These are phyloP conservation scores for Ceratocystis lukuohia DNA, from an alignment of 2,329 filamentous ascomycete species.

Conservation along the genomic window DNA sequence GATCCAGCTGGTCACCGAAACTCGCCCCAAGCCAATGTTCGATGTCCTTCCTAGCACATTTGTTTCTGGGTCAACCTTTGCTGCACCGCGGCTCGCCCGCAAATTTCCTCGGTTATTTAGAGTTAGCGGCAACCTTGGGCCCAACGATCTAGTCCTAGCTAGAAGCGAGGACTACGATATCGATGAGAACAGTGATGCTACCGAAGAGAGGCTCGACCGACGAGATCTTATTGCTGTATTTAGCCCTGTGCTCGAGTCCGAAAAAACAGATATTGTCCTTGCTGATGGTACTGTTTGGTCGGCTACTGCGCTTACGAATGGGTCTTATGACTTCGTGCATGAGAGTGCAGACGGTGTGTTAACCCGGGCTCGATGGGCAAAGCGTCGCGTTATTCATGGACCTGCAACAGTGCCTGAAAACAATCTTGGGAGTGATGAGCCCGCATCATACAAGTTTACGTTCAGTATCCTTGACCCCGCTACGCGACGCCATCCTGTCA, in stretches of 20 bases:
- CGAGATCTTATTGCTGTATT: conserved; percentile 53
- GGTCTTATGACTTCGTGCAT: conserved; percentile 53
- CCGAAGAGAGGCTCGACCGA: conserved; percentile 33
- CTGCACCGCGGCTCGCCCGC: conserved; percentile 44
- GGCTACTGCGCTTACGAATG: conserved; percentile 38
- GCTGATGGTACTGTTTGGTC: conserved; percentile 48
- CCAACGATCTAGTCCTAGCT: conserved; percentile 58
- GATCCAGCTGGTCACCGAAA: conserved; percentile 51
- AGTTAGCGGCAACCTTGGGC: conserved; percentile 48
- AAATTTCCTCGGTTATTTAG: conserved; percentile 51
- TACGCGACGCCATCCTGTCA: conserved; percentile 57
- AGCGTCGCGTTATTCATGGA: conserved; percentile 21
- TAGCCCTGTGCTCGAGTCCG: conserved; percentile 38
- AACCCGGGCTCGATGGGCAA: conserved; percentile 16
- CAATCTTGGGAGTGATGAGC: conserved; percentile 21
- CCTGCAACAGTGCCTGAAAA: conserved; percentile 23
- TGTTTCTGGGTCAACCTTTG: conserved; percentile 40
- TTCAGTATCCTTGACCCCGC: conserved; percentile 64
- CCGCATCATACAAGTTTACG: conserved; percentile 42
- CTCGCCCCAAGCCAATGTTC: conserved; percentile 52
- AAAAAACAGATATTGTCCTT: conserved; percentile 52
- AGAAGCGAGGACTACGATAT: conserved; percentile 54
- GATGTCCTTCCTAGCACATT: conserved; percentile 61
- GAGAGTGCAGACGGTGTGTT: conserved; percentile 20
- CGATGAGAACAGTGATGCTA: conserved; percentile 36